Base-by-base conservation (phyloP, 2,329 filamentous ascomycete genomes). In the Daldinia sp. region DNA sequence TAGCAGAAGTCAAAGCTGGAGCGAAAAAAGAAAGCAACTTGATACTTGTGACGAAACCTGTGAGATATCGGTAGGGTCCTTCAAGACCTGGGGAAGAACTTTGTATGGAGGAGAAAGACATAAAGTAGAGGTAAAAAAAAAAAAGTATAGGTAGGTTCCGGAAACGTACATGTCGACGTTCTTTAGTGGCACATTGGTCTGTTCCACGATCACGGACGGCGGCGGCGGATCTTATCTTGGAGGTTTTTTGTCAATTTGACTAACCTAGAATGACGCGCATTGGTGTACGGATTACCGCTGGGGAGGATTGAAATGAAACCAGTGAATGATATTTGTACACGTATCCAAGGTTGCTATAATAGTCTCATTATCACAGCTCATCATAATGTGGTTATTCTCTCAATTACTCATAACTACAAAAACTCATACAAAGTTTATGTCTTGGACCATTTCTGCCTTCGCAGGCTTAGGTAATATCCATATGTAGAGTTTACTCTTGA, bases 151-250 rank as follows among this genome's bases (percentile, higher is more conserved):
- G 23, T 48, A 35, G 48, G 28, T 55, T 59, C n/a, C 59, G 62
- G 58, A 30, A 68, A 41, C 39, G 15, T 55, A 53, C 57, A 65
- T 61, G 6, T 53, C 46, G 33, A 42, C 33, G 13, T 13, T 51
- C 39, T 13, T 51, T 57, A 44, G 48, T 50, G 20, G 33, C 26
- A 12, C 54, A 60, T 30, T 13, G 18, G 60, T 50, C 15, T 23
- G 46, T 55, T 64, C 37, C 33, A 59, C 57, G 33, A 39, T n/a
- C 12, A 55, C 63, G 62, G 66, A 10, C 54, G 3, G 62, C 54
- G 20, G 50, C 59, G 57, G 59, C 62, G 62, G 62, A 69, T 48
- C 59, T 68, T 65, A 66, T 69, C 18, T 44, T 33, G 18, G 37
- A 37, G 44, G 41, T 1, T 30, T 56, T 56, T 56, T 18, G 30